These are phyloP conservation scores for Chimonanthus praecox DNA, from an alignment of 164 flowering plant species.

Conservation along the genomic window DNA sequence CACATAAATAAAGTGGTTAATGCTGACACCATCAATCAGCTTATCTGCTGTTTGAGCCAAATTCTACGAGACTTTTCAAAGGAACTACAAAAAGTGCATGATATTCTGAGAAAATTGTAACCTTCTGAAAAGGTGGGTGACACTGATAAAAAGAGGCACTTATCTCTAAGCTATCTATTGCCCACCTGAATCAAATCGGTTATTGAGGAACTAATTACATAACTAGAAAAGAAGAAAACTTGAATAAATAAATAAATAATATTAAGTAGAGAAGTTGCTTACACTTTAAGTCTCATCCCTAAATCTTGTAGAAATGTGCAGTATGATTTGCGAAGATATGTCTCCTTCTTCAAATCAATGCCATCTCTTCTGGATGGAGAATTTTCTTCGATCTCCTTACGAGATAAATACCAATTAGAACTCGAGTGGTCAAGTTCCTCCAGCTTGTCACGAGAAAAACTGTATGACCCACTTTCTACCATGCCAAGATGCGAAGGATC, in stretches of 20 bases:
- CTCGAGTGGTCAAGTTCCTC: constrained; percentile 34
- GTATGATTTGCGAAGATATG: constrained; percentile 65
- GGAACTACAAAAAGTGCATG: no score
- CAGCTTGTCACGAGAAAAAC: constrained; percentile 35
- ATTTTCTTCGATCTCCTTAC: constrained; percentile 67
- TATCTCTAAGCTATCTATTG: no score
- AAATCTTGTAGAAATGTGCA: constrained; percentile 78
- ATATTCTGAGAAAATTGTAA: not conserved
- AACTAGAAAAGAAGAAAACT: not conserved
- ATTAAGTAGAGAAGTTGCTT: constrained; percentile 20
- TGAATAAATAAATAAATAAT: not conserved
- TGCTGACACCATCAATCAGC: no score
- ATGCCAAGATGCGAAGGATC: constrained; percentile 43
- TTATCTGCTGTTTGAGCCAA: no score
- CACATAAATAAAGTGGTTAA: no score
- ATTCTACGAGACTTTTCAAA: no score
- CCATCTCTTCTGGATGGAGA: constrained; percentile 70
- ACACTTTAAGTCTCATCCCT: constrained; percentile 84
- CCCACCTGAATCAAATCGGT: not conserved
- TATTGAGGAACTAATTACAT: not conserved
- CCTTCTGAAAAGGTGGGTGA: not conserved
- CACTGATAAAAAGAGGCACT: not conserved
- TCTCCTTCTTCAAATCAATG: constrained; percentile 72
- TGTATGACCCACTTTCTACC: constrained; percentile 31
- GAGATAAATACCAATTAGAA: constrained; percentile 54